A percentile compares a stretch with the other conserved stretches of the same genome.
These are phyloP conservation scores for Paraglomus occultum DNA, from an alignment of 192 early-diverging fungal genomes.

Conservation along the genomic window DNA sequence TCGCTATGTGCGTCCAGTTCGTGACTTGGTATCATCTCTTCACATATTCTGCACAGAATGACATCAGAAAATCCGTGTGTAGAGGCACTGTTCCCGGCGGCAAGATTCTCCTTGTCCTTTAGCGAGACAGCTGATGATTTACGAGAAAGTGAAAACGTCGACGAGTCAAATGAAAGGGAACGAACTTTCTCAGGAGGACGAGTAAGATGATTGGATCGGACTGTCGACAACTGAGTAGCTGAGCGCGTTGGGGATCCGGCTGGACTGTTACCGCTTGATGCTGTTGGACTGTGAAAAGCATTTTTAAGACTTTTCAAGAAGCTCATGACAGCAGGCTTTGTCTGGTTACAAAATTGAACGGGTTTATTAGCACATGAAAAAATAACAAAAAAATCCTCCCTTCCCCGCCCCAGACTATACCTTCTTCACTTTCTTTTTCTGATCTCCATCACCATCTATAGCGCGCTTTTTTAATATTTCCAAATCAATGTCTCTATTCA, in stretches of 20 bases:
- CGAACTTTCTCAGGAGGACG: constrained; percentile 22
- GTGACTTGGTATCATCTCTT: constrained; percentile 64
- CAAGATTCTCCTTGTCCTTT: constrained; percentile 5
- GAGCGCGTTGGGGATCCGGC: constrained; percentile 22
- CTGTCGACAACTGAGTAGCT: constrained; percentile 1
- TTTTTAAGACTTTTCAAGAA: constrained; percentile 30
- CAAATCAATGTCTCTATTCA: constrained; percentile 34
- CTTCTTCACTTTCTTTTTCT: constrained; percentile 20
- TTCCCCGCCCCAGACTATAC: not conserved
- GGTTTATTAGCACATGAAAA: too few species aligned
- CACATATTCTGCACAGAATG: constrained; percentile 86
- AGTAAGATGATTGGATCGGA: constrained; percentile 18
- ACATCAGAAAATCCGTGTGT: constrained; percentile 20
- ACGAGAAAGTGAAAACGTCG: constrained; percentile 9
- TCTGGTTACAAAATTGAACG: not conserved
- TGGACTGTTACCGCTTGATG: constrained; percentile 17
- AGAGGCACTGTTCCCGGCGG: not conserved
- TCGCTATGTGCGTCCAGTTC: constrained; percentile 78
- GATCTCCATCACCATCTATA: constrained; percentile 3
- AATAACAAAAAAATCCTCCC: too few species aligned
- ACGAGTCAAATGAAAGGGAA: constrained; percentile 22
- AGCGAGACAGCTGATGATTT: constrained; percentile 13
- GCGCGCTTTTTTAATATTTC: constrained; percentile 23
- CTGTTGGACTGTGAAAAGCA: constrained; percentile 29
- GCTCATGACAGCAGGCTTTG: constrained; percentile 15